Evolutionary conservation across 2,329 filamentous ascomycete genomes (phyloP).

Genomic region (Penicillium nordicum): DNA sequence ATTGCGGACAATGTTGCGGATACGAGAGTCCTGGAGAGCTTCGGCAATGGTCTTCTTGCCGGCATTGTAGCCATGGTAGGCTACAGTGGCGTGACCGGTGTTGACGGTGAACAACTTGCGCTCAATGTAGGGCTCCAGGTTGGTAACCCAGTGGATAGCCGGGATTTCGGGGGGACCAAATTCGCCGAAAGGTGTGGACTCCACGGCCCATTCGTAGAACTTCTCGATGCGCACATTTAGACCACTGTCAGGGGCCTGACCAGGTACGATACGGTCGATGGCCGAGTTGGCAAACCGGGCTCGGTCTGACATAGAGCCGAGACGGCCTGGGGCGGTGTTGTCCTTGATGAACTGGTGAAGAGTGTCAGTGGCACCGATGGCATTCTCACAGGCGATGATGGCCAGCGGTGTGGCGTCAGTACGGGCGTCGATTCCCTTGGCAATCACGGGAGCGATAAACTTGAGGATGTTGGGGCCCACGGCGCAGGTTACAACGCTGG

Average conservation of each 20-base stretch:
- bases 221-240: slow-evolving; percentile 94
- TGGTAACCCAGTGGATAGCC: slow-evolving; percentile 87
- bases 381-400: slow-evolving; percentile 97
- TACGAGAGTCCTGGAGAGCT: slow-evolving; percentile 74
- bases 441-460: slow-evolving; percentile 93
- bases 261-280: slow-evolving; percentile 96
- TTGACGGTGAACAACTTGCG: slow-evolving; percentile 99
- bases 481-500: slow-evolving; percentile 91
- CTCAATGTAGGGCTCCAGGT: slow-evolving; percentile 94
- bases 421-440: slow-evolving; percentile 83
- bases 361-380: slow-evolving; percentile 88
- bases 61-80: slow-evolving; percentile 88
- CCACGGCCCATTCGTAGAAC: slow-evolving; percentile 99
- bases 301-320: slow-evolving; percentile 66
- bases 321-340: slow-evolving; percentile 66
- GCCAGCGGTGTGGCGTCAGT: slow-evolving; percentile 66
- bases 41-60: slow-evolving; percentile 88
- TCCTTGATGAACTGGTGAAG: slow-evolving; percentile 77
- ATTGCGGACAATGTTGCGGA: slow-evolving; percentile 73
- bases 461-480: slow-evolving; percentile 94
- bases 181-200: slow-evolving; percentile 76
- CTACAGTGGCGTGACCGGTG: slow-evolving; percentile 92
- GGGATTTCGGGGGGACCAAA: slow-evolving; percentile 69
- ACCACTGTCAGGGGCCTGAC: slow-evolving; percentile 74
- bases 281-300: slow-evolving; percentile 95